Evolutionary conservation across 345 rosid genomes (phyloP), one percentile per base, ranked within the genome.

Genomic region (Sisymbrium altissimum): DNA sequence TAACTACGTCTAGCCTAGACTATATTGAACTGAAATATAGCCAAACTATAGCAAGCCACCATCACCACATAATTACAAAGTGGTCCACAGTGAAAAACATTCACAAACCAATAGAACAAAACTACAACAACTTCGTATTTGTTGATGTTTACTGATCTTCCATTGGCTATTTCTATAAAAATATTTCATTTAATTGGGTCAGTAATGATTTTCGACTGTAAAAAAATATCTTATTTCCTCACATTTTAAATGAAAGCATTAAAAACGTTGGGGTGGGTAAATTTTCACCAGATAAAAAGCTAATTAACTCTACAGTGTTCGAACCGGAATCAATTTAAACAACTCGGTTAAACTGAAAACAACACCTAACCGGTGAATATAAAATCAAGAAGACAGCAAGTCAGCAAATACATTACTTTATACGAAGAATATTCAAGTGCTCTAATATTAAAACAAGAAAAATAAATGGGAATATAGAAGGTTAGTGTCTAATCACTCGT

Each of bases 401-500:
- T n/a, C n/a, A 9, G 14, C 1, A 41, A 40, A 14, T 21, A 4
- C n/a, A 49, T 52, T n/a, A 54, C 64, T 39, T 35, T 40, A 19
- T 1, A 32, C 56, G 19, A 33, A 68, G 66, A 63, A 76, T 55
- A 44, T 44, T 54, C 59, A 69, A 75, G 58, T 41, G 64, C 48
- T 68, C 30, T 23, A 23, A 38, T 5, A 45, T 18, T 13, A 38
- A 64, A 23, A 9, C 15, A 9, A 25, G 36, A 7, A 9, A 53
- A 27, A 48, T 21, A 44, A 25, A 49, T 74, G 55, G 6, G 63
- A 52, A 74, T 74, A 49, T 14, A 52, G 79, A 68, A 68, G 70
- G 69, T 70, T 54, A 54, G 17, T 58, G 71, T 63, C 53, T 64
- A 55, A 64, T 70, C 60, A 64, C 32, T 38, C 45, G 27, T 57